Percentiles rank a stretch among this genome's conserved stretches.
These are phyloP conservation scores for Tolypocladium ovalisporum DNA, from an alignment of 2,329 filamentous ascomycete species.

Conservation along the genomic window DNA sequence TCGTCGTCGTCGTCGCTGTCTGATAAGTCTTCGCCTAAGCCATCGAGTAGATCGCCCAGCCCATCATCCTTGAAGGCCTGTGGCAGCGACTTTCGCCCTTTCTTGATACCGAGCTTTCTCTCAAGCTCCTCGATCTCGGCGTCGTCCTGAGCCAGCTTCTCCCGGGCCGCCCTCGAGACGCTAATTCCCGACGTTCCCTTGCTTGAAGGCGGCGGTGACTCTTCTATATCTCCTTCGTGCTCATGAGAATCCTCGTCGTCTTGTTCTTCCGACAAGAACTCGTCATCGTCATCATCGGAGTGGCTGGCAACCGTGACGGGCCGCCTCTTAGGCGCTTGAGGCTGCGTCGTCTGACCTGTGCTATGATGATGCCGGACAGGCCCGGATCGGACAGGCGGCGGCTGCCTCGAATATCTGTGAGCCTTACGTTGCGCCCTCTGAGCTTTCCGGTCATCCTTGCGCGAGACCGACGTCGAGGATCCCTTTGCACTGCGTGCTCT, in stretches of 20 bases:
- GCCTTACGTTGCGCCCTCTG: slow-evolving; percentile 52
- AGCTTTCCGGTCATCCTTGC: slow-evolving; percentile 58
- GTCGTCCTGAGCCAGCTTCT: slow-evolving; percentile 67
- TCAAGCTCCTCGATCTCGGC: slow-evolving; percentile 81
- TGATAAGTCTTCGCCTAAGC: slow-evolving; percentile 36
- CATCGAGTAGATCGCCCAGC: slow-evolving; percentile 65
- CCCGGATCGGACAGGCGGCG: not conserved
- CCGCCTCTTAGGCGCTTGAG: not conserved
- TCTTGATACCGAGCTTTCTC: slow-evolving; percentile 73
- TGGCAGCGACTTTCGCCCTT: slow-evolving; percentile 61
- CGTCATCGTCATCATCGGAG: slow-evolving; percentile 3
- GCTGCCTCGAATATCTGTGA: slow-evolving; percentile 14
- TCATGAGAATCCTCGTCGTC: slow-evolving; percentile 7
- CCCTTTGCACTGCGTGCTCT: not conserved
- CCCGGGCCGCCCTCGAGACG: slow-evolving; percentile 18
- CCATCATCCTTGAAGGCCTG: slow-evolving; percentile 74
- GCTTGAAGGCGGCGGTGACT: slow-evolving; percentile 14
- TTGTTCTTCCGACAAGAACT: not conserved
- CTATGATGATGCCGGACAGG: not conserved
- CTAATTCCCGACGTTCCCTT: slow-evolving; percentile 15
- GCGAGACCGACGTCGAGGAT: slow-evolving; percentile 13
- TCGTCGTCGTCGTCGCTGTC: slow-evolving; percentile 43
- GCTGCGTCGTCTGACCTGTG: not conserved
- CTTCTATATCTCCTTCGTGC: slow-evolving; percentile 9
- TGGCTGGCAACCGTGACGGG: not conserved